These are phyloP conservation scores for Russula sp. DNA, from an alignment of 768 basidiomycete genomes.

Conservation along the genomic window DNA sequence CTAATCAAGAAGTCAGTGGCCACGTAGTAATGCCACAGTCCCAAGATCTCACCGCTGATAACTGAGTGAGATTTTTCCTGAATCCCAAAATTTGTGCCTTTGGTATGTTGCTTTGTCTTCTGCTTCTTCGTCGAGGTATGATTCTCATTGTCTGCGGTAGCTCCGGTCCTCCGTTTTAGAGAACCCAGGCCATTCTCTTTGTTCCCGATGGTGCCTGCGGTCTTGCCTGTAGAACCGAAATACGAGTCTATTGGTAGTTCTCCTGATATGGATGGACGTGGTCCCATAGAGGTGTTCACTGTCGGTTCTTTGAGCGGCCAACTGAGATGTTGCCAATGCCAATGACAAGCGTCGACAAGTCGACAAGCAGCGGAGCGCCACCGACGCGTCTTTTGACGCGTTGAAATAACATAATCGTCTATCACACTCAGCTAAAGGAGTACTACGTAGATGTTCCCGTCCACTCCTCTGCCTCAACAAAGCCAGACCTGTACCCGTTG, in stretches of 20 bases:
- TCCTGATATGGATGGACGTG: constrained; percentile 14
- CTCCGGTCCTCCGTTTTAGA: constrained; percentile 4
- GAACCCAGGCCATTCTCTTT: constrained; percentile 1
- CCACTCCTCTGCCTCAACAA: not conserved
- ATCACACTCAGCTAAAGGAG: not conserved
- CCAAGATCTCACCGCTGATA: not conserved
- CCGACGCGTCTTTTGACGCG: constrained; percentile 4
- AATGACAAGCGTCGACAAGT: too few species aligned
- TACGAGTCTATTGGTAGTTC: constrained; percentile 15
- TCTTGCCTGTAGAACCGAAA: not conserved
- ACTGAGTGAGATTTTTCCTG: not conserved
- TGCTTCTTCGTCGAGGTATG: constrained; percentile 1
- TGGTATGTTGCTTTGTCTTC: not conserved
- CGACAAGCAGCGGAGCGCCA: not conserved
- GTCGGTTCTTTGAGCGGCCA: not conserved
- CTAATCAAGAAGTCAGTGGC: not conserved
- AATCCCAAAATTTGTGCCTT: not conserved
- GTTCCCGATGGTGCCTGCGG: not conserved
- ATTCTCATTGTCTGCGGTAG: not conserved
- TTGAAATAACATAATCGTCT: constrained; percentile 9
- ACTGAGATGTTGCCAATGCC: not conserved
- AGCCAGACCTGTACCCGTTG: not conserved
- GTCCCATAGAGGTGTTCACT: not conserved
- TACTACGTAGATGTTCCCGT: not conserved
- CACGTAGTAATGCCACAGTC: not conserved